Percentiles rank a stretch among this genome's conserved stretches.
phyloP scores from a whole-genome alignment of 345 rosid species.

The Citrus sp. region DNA sequence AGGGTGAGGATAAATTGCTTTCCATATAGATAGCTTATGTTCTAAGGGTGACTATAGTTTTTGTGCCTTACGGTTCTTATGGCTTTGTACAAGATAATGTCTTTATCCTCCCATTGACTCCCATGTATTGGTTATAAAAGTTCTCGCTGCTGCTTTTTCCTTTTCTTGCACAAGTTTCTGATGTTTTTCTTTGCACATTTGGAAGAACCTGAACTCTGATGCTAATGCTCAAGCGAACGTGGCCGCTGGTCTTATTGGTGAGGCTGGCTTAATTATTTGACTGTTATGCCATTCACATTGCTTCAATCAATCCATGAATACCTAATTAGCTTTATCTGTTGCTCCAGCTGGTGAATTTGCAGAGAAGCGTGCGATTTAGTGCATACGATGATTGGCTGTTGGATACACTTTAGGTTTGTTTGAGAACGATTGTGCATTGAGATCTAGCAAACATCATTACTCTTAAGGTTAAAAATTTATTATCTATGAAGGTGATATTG shows the following conservation, averaged over 20 bases:
- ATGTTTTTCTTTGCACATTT: constrained; percentile 14
- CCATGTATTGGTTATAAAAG: not conserved
- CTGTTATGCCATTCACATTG: not conserved
- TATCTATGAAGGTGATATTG: not conserved
- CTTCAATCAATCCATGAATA: constrained; percentile 3
- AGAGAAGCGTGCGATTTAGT: constrained; percentile 30
- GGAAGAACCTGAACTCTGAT: constrained; percentile 52
- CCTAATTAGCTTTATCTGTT: constrained; percentile 1
- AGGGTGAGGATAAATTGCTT: constrained; percentile 27
- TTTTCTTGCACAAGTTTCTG: not conserved
- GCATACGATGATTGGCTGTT: constrained; percentile 2
- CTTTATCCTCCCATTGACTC: not conserved
- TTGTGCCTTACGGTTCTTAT: not conserved
- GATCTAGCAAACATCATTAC: not conserved
- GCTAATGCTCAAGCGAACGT: constrained; percentile 87
- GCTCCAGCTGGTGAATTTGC: constrained; percentile 51
- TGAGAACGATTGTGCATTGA: not conserved
- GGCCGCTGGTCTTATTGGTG: constrained; percentile 40
- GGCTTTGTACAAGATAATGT: not conserved
- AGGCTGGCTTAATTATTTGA: constrained; percentile 17
- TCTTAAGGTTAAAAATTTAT: not conserved
- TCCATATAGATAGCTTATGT: constrained; percentile 67
- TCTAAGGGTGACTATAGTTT: constrained; percentile 47
- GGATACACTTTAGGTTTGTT: constrained; percentile 22
- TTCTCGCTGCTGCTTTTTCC: not conserved